Evolutionary conservation across 257 asterid genomes (phyloP), one percentile per base, ranked within the genome.

Genomic region (Solanum verrucosum): DNA sequence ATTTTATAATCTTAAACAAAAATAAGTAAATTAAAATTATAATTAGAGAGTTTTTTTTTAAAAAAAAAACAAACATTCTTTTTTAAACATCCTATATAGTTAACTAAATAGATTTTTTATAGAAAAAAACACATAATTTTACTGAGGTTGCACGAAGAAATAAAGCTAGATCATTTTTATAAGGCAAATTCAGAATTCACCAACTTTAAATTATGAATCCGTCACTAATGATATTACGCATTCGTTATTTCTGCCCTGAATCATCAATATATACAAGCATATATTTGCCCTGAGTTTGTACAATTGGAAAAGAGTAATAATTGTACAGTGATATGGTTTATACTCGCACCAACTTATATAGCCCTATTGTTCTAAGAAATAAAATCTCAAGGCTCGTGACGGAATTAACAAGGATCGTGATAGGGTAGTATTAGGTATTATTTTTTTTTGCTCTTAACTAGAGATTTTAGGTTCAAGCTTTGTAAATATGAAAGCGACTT

Each of bases 361-460:
- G 35, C 21, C 8, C 5, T 68, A 7, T 29, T 70, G 23, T 14
- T 29, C 6, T 29, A 15, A 70, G 23, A 70, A 70, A 70, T 29
- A 29, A 70, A 70, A 29, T 71, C 78, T 31, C 25, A 71, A 71
- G 5, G 20, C 0, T 65, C 8, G 1, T 7, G 14, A 60, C 5
- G 68, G 33, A 11, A 65, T 63, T 9, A 9, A 8, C 3, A 60
- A 21, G 73, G 37, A 68, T 29, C 5, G 0, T 68, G 23, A 6
- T 6, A 27, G 2, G 1, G 1, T 68, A 0, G 1, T 2, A 25
- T 9, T 23, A 63, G 7, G 11, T 29, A 0, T 6, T 40, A 0
- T 11, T 1, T 4, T 67, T 6, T 15, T 16, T 31, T 1, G 4
- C 4, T 16, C 2, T 31, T 15, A 4, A 71, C 8, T 31, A 16